Base-by-base conservation (phyloP, 192 early-diverging fungal genomes). In the Ambispora gerdemannii region DNA sequence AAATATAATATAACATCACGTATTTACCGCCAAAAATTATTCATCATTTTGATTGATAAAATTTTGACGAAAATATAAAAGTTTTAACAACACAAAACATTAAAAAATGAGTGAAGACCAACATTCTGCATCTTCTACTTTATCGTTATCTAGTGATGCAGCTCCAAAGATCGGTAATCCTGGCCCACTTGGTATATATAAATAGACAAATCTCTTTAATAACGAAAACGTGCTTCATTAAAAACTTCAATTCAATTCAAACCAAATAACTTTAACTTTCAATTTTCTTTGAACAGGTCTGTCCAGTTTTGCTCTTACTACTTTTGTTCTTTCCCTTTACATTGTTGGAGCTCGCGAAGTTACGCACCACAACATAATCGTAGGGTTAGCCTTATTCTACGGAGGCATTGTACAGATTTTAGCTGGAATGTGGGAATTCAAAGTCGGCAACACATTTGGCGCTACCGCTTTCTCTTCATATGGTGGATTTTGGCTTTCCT, bases 391-490 rank as follows among this genome's bases (percentile, higher is more conserved):
- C 17, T 72, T 90, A 52, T 91, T 90, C 71, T 90, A 91, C 73
- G 90, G 91, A 50, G 92, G 92, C 3, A 50, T 92, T 28, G 77
- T 81, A 62, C 91, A 93, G 79, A 74, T 92, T 35, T 75, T 89
- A 11, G 91, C 90, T 63, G 92, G 91, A 56, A 91, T 92, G 90
- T 91, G 89, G 91, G 90, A 92, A 81, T 91, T 91, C 75, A 81
- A 82, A 35, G 73, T 77, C 3, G 86, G 88, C 60, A 92, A 93
- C 71, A 91, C 89, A 7, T 92, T 93, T 81, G 90, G 91, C 72
- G 91, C 90, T 58, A 92, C 89, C 11, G 89, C 87, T 11, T 92
- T 92, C 77, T 80, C 86, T 43, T 84, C 84, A 24, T 90, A 86
- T 58, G 78, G 78, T 53, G 88, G 82, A 27, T 89, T 86, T 82